Percentiles rank a stretch among this genome's conserved stretches.
Evolutionary conservation across 1,284 basidiomycete species (phyloP).

Genomic region (Peniophora sp.): DNA sequence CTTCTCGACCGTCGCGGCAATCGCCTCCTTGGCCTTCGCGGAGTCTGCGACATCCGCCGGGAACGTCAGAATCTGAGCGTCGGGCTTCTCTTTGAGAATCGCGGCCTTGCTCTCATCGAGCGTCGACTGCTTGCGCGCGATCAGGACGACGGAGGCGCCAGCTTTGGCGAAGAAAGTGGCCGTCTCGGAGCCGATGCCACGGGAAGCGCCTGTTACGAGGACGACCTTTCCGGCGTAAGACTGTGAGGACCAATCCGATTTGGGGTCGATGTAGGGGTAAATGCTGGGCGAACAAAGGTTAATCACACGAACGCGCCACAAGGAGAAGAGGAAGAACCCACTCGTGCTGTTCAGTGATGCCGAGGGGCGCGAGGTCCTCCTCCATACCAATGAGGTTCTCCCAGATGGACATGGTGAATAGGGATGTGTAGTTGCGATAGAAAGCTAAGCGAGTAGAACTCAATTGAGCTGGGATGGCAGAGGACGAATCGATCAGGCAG

Average conservation of each 20-base stretch:
- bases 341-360: no score
- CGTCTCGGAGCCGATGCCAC: neutral
- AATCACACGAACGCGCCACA: no score
- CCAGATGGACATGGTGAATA: no score
- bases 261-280: neutral
- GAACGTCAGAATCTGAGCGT: neutral
- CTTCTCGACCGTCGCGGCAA: constrained; percentile 5
- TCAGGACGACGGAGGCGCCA: neutral
- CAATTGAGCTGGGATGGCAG: no score
- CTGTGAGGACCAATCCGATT: neutral
- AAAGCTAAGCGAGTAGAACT: no score
- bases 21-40: constrained; percentile 1
- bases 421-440: no score
- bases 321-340: no score
- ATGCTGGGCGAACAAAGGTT: neutral
- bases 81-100: neutral
- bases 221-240: neutral
- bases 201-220: neutral
- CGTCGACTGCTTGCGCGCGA: neutral
- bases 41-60: neutral
- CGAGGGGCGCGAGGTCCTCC: no score
- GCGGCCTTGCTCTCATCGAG: neutral
- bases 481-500: no score
- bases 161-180: neutral
- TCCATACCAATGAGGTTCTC: no score